Evolutionary conservation across 163 green algal genomes (phyloP).

Genomic region (Chlorella variabilis): DNA sequence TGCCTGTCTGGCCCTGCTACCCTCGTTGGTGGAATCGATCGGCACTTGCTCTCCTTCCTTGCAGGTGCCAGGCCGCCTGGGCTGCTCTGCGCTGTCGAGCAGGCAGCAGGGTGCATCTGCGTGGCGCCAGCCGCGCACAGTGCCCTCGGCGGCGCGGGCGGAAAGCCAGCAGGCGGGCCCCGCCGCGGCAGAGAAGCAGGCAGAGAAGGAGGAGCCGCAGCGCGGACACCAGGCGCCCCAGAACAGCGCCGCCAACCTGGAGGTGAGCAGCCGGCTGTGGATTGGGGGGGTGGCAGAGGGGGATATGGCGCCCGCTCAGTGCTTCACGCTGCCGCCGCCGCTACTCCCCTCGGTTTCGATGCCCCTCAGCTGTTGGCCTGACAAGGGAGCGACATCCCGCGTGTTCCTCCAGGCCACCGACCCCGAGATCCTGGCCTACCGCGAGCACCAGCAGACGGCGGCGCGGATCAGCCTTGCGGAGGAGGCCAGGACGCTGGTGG

Average conservation of each 20-base stretch:
- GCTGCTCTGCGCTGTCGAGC: not conserved
- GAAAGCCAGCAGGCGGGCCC: not conserved
- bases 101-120: not conserved
- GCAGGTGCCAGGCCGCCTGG: not conserved
- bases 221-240: conserved; percentile 24
- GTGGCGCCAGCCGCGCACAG: not conserved
- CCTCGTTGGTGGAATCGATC: no score
- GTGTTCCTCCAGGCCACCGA: no score
- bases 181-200: not conserved
- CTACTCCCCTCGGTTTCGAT: no score
- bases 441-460: conserved; percentile 62
- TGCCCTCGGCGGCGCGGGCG: not conserved
- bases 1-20: no score
- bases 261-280: no score
- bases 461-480: conserved; percentile 57
- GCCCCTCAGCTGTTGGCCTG: no score
- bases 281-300: no score
- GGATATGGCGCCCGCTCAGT: no score
- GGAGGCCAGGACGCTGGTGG: conserved; percentile 69
- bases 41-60: not conserved
- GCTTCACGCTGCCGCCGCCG: no score
- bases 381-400: no score
- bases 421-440: conserved; percentile 55
- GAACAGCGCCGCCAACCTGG: conserved; percentile 13
- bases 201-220: conserved; percentile 30